A percentile compares a stretch with the other conserved stretches of the same genome.
phyloP scores from a whole-genome alignment of 1,139 yeast species.

The Taphrina flavorubra region DNA sequence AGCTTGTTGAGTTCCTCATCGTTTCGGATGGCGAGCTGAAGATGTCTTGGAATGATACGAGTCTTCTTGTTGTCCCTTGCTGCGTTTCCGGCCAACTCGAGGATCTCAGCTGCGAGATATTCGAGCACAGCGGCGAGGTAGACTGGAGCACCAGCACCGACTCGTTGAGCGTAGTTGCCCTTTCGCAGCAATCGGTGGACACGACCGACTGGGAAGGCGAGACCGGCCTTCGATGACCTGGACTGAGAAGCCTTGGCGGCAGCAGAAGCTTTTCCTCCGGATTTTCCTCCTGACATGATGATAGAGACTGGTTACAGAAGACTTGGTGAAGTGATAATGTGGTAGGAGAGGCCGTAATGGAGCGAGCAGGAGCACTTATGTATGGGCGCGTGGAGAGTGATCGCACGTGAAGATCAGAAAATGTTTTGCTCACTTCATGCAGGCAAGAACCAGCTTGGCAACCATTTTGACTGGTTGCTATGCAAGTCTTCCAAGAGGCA shows the following conservation, averaged over 20 bases:
- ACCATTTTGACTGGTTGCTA: conserved; percentile 23
- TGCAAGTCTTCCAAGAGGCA: background rate
- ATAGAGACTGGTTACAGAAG: background rate
- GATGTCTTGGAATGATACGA: conserved; percentile 98
- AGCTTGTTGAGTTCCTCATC: conserved; percentile 95
- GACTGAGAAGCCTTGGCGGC: conserved; percentile 94
- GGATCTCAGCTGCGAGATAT: conserved; percentile 94
- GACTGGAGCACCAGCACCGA: conserved; percentile 87
- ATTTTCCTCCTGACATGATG: conserved; percentile 78
- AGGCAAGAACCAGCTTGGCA: conserved; percentile 1
- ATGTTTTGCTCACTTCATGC: conserved; percentile 16
- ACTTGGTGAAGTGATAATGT: conserved; percentile 15
- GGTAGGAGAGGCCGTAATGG: conserved; percentile 15
- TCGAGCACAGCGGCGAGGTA: conserved; percentile 95
- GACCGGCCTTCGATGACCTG: conserved; percentile 97
- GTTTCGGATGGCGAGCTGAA: conserved; percentile 97
- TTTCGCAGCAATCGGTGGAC: conserved; percentile 95
- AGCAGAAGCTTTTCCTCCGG: conserved; percentile 89
- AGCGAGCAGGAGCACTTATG: conserved; percentile 13
- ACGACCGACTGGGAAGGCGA: conserved; percentile 99
- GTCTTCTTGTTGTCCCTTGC: conserved; percentile 98
- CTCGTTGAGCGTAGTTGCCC: conserved; percentile 99
- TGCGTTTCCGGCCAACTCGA: conserved; percentile 98
- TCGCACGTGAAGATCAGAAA: conserved; percentile 25
- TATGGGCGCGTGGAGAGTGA: conserved; percentile 13